Percentiles rank a stretch among this genome's conserved stretches.
phyloP scores from a whole-genome alignment of 306 rosid species.

The Vicia villosa region DNA sequence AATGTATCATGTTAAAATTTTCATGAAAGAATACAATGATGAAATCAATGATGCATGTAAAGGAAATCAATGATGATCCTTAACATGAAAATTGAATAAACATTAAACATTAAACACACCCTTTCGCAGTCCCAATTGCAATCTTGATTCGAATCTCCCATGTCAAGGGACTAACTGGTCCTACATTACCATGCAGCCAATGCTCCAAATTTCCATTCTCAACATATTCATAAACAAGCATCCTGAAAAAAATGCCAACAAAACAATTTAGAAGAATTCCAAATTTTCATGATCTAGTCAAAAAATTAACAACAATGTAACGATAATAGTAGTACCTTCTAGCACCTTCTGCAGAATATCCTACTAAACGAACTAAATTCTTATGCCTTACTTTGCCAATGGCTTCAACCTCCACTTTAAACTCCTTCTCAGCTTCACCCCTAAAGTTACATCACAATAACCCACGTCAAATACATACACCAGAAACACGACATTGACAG shows the following conservation, averaged over 20 bases:
- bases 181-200: slow-evolving; percentile 97
- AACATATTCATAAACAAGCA: slow-evolving; percentile 92
- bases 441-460: slow-evolving; percentile 42
- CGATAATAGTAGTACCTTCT: slow-evolving; percentile 66
- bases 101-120: slow-evolving; percentile 61
- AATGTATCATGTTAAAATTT: slow-evolving; percentile 22
- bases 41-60: not conserved
- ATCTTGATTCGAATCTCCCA: slow-evolving; percentile 92
- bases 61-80: not conserved
- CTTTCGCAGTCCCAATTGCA: slow-evolving; percentile 88
- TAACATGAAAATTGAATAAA: slow-evolving; percentile 18
- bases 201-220: slow-evolving; percentile 97
- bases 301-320: slow-evolving; percentile 24
- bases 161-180: slow-evolving; percentile 84
- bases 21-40: not conserved
- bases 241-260: too few species aligned
- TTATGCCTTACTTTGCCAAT: slow-evolving; percentile 97
- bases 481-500: too few species aligned
- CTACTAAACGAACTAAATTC: slow-evolving; percentile 90
- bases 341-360: slow-evolving; percentile 92
- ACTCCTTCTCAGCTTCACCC: slow-evolving; percentile 98
- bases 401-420: slow-evolving; percentile 97
- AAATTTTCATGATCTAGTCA: slow-evolving; percentile 1
- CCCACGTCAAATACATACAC: not conserved
- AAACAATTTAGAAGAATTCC: not conserved